A percentile compares a stretch with the other conserved stretches of the same genome.
Evolutionary conservation across 805 yeast species (phyloP).

Genomic region (Tetrapisispora pingtungensis): DNA sequence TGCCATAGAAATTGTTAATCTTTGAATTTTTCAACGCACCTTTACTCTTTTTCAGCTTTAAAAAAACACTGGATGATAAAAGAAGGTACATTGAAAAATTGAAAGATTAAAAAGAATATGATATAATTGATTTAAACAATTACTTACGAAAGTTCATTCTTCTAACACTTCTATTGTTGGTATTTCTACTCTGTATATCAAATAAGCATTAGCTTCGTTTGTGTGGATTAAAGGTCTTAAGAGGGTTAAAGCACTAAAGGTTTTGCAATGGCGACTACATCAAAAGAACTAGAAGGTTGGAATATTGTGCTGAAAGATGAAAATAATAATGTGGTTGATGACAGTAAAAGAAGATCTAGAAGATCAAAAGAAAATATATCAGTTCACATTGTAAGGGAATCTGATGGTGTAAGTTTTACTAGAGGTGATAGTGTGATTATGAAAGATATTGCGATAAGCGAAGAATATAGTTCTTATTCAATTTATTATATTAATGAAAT

Average conservation of each 20-base stretch:
- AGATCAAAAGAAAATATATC: constrained; percentile 9
- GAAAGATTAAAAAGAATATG: too few relatives aligned
- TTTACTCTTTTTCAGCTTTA: too few relatives aligned
- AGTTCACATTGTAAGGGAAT: constrained; percentile 31
- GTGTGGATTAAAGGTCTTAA: too few relatives aligned
- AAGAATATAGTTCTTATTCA: constrained; percentile 13
- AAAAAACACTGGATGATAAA: too few relatives aligned
- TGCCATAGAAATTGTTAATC: too few relatives aligned
- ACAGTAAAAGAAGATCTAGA: constrained; percentile 6
- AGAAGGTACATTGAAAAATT: too few relatives aligned
- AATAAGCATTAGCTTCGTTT: too few relatives aligned
- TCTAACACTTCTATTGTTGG: too few relatives aligned
- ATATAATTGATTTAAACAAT: too few relatives aligned
- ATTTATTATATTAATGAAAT: constrained; percentile 45
- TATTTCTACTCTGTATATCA: too few relatives aligned
- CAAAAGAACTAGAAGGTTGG: constrained; percentile 18
- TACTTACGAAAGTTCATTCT: too few relatives aligned
- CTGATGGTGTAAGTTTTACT: constrained; percentile 39
- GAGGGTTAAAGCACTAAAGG: too few relatives aligned
- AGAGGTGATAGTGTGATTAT: constrained; percentile 46
- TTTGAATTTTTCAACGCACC: not conserved
- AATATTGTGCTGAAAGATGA: constrained; percentile 14
- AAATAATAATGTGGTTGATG: constrained; percentile 10
- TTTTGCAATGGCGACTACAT: constrained; percentile 13
- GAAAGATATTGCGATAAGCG: constrained; percentile 24